Percentiles rank a stretch among this genome's conserved stretches.
Evolutionary conservation across 208 protist species (phyloP).

Genomic region (Trypanosoma melophagium): DNA sequence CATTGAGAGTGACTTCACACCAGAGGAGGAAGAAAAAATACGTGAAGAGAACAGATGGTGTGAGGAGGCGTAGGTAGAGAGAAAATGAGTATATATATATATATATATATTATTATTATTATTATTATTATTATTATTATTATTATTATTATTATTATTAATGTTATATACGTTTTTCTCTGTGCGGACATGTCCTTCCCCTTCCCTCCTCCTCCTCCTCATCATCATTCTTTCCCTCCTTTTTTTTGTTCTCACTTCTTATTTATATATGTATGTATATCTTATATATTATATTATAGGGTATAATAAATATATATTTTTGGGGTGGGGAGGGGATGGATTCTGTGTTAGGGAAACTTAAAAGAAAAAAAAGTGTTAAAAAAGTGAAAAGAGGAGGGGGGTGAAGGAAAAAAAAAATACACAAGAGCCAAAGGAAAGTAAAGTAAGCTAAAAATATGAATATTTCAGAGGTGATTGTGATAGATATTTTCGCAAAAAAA

Average conservation of each 20-base stretch:
- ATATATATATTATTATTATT: background rate
- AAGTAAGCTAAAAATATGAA: too few species aligned
- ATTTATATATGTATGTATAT: background rate
- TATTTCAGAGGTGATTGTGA: too few species aligned
- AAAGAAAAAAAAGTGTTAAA: too few species aligned
- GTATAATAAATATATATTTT: too few species aligned
- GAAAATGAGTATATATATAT: background rate
- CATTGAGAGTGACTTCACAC: conserved; percentile 96
- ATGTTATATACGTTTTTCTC: background rate
- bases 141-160: background rate
- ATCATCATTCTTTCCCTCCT: background rate
- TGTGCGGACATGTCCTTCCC: too few species aligned
- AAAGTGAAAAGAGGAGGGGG: too few species aligned
- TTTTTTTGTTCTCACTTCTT: background rate
- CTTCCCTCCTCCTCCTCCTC: background rate
- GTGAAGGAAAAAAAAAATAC: too few species aligned
- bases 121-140: background rate
- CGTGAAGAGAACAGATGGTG: conserved; percentile 87
- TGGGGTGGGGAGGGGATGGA: too few species aligned
- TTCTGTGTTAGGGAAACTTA: too few species aligned
- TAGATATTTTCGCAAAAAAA: too few species aligned
- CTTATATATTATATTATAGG: too few species aligned
- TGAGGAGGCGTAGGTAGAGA: conserved; percentile 59
- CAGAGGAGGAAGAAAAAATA: conserved; percentile 93
- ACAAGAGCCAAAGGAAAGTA: too few species aligned